phyloP scores from a whole-genome alignment of 805 yeast species.

The Scheffersomyces amazonensis region DNA sequence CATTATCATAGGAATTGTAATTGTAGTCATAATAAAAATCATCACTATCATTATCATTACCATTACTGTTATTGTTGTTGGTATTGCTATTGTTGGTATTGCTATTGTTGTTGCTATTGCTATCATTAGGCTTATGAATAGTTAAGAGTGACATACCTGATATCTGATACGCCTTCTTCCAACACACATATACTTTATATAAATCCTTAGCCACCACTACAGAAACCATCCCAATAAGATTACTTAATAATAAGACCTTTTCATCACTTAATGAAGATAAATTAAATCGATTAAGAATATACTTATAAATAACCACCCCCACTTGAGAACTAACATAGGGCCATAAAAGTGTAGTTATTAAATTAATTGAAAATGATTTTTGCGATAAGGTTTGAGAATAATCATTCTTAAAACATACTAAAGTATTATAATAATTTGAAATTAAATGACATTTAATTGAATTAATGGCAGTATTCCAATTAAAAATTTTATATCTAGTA shows the following conservation, averaged over 20 bases:
- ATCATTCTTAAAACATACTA: slow-evolving; percentile 34
- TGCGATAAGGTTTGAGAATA: slow-evolving; percentile 23
- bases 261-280: slow-evolving; percentile 5
- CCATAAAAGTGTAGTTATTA: slow-evolving; percentile 36
- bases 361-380: slow-evolving; percentile 22
- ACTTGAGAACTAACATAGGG: slow-evolving; percentile 35
- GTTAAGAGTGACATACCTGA: slow-evolving; percentile 21
- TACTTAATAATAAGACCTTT: slow-evolving; percentile 24
- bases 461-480: neutral
- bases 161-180: slow-evolving; percentile 27
- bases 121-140: slow-evolving; percentile 3
- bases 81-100: too few relatives aligned
- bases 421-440: slow-evolving; percentile 18
- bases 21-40: too few relatives aligned
- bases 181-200: slow-evolving; percentile 24
- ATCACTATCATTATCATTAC: neutral
- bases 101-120: neutral
- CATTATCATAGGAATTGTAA: too few relatives aligned
- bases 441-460: slow-evolving; percentile 10
- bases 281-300: slow-evolving; percentile 8
- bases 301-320: slow-evolving; percentile 20
- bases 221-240: slow-evolving; percentile 27
- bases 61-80: too few relatives aligned
- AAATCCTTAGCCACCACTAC: slow-evolving; percentile 36
- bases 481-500: neutral